Evolutionary conservation across 2,329 filamentous ascomycete species (phyloP), one percentile per base, ranked within the genome.

Genomic region (Colletotrichum tropicicola): DNA sequence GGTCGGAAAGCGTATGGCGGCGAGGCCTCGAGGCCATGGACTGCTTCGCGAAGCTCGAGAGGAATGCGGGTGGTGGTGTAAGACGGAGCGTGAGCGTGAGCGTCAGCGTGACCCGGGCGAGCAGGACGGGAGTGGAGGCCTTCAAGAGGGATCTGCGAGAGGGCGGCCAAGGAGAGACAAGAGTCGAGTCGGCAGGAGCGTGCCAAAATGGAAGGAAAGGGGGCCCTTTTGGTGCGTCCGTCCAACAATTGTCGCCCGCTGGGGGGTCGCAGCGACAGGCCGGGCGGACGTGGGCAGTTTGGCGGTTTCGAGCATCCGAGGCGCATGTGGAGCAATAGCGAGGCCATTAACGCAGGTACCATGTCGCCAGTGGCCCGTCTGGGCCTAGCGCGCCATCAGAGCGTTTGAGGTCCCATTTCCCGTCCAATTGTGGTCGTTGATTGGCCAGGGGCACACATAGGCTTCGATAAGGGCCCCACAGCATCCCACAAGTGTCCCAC

Each of bases 81-180:
- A 48, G 49, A 60, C n/a, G 13, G 41, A 47, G 45, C 23, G 32
- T 27, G 54, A 45, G 37, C 41, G 37, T 43, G 28, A 45, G 51
- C 28, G 13, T 30, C 23, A 39, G 17, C 35, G 44, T 49, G 41
- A 60, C 37, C 37, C 17, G 25, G 35, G n/a, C 25, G 52, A 48
- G 59, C 48, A 19, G 23, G 59, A 59, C 10, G 51, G 55, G 54
- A 64, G 60, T 59, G 60, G 60, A 64, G 55, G 60, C 39, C 57
- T 62, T 65, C 21, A 65, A 62, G 62, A 65, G 62, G 44, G 62
- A 65, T 62, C 62, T 30, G 49, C 51, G 12, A 49, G 62, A 39
- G 43, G 30, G 47, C 43, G 30, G 28, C 19, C n/a, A 21, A 12
- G 19, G 32, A 58, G 27, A 19, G 39, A 15, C 60, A 58, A 25